These are phyloP conservation scores for Botrytis pseudocinerea DNA, from an alignment of 2,329 filamentous ascomycete genomes.

Conservation along the genomic window DNA sequence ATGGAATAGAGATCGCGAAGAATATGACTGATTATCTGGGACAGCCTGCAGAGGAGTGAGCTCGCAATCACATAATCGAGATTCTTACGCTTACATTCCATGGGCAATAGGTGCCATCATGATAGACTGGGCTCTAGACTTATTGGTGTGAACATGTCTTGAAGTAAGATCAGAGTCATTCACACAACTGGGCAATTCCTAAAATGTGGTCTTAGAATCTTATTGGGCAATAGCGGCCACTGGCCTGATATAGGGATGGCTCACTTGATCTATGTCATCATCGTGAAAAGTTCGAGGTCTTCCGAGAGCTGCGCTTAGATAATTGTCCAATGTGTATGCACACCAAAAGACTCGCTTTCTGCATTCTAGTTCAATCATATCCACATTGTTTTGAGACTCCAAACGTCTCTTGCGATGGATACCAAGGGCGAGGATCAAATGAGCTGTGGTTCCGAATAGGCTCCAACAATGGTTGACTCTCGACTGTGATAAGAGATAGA, in stretches of 20 bases:
- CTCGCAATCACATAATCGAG: not conserved
- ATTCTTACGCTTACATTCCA: constrained; percentile 39
- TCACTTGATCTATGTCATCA: constrained; percentile 61
- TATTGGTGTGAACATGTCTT: constrained; percentile 36
- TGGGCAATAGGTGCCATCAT: constrained; percentile 50
- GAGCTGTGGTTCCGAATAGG: constrained; percentile 41
- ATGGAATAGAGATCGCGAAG: constrained; percentile 49
- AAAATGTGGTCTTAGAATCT: not conserved
- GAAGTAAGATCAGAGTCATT: constrained; percentile 53
- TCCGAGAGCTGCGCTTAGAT: constrained; percentile 62
- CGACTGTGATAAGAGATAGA: constrained; percentile 41
- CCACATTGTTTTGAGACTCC: constrained; percentile 33
- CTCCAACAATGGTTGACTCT: constrained; percentile 43
- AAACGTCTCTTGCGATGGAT: constrained; percentile 34
- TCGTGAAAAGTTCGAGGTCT: constrained; percentile 62
- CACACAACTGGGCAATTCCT: constrained; percentile 53
- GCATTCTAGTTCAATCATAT: constrained; percentile 49
- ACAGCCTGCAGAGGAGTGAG: constrained; percentile 39
- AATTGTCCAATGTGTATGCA: constrained; percentile 63
- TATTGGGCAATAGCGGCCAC: not conserved
- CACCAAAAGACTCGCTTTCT: constrained; percentile 64
- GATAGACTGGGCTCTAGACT: constrained; percentile 39
- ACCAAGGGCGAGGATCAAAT: constrained; percentile 42
- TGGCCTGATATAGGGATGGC: not conserved
- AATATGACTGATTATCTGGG: constrained; percentile 47